These are phyloP conservation scores for Neostapfia colusana DNA, from an alignment of 176 grass and related monocot species.

Conservation along the genomic window DNA sequence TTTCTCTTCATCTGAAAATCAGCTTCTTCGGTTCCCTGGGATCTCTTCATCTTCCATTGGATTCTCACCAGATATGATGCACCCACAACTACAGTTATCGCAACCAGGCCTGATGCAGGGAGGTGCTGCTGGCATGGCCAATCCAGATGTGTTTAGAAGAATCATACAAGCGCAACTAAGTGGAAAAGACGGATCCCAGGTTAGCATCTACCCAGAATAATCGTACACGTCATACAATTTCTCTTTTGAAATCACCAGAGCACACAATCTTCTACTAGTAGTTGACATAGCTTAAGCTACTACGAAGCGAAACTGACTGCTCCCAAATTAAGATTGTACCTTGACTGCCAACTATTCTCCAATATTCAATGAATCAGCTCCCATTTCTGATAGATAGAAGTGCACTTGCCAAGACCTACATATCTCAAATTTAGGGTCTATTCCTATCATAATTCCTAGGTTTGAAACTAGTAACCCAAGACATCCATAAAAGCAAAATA, in stretches of 20 bases:
- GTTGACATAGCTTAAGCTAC: slow-evolving; percentile 7
- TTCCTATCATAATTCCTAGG: background rate
- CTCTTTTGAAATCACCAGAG: background rate
- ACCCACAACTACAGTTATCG: slow-evolving; percentile 69
- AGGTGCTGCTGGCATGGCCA: slow-evolving; percentile 53
- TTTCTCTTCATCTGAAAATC: slow-evolving; percentile 24
- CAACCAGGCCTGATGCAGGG: slow-evolving; percentile 68
- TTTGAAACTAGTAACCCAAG: background rate
- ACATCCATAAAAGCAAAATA: background rate
- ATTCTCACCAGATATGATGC: slow-evolving; percentile 82
- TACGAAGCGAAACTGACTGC: background rate
- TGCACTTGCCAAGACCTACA: background rate
- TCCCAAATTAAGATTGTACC: background rate
- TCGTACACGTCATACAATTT: background rate
- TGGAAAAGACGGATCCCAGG: slow-evolving; percentile 61
- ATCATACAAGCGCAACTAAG: slow-evolving; percentile 65
- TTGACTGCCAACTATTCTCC: background rate
- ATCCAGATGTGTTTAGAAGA: slow-evolving; percentile 65
- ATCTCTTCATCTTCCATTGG: slow-evolving; percentile 69
- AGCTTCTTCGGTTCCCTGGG: slow-evolving; percentile 77
- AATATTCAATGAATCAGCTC: background rate
- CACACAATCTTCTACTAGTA: background rate
- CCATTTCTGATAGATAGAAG: background rate
- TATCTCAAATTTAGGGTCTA: background rate
- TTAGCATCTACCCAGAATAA: slow-evolving; percentile 33